These are phyloP conservation scores for Ophiostoma montium DNA, from an alignment of 2,329 filamentous ascomycete species.

Conservation along the genomic window DNA sequence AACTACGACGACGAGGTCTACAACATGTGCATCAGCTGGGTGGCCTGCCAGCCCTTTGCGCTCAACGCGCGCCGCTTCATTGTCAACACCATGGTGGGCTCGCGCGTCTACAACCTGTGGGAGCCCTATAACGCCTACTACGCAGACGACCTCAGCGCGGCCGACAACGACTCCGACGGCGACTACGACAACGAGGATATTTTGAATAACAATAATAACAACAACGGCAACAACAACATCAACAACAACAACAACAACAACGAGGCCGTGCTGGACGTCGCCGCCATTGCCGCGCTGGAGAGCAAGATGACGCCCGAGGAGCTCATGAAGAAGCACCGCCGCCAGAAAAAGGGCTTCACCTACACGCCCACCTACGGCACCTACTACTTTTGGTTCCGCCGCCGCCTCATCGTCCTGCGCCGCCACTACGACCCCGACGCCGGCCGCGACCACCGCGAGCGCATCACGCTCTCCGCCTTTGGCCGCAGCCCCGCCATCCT, in stretches of 20 bases:
- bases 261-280: neutral
- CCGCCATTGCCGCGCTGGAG: neutral
- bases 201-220: too few species aligned
- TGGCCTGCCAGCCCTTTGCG: slow-evolving; percentile 47
- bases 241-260: slow-evolving; percentile 21
- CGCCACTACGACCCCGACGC: slow-evolving; percentile 31
- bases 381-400: slow-evolving; percentile 55
- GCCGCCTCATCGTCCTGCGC: slow-evolving; percentile 42
- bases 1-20: slow-evolving; percentile 59
- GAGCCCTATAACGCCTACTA: slow-evolving; percentile 29
- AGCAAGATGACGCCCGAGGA: neutral
- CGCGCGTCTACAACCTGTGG: slow-evolving; percentile 32
- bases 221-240: slow-evolving; percentile 26
- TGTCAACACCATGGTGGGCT: slow-evolving; percentile 47
- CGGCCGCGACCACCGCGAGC: slow-evolving; percentile 32
- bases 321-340: slow-evolving; percentile 5
- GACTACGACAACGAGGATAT: slow-evolving; percentile 22
- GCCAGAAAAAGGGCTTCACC: slow-evolving; percentile 33
- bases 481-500: slow-evolving; percentile 45
- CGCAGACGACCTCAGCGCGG: too few species aligned
- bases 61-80: slow-evolving; percentile 46
- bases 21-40: slow-evolving; percentile 58
- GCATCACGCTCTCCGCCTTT: slow-evolving; percentile 46
- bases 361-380: slow-evolving; percentile 56
- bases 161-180: slow-evolving; percentile 24